phyloP scores from a whole-genome alignment of 2,329 filamentous ascomycete species.

The Trichoderma cornu-damae region DNA sequence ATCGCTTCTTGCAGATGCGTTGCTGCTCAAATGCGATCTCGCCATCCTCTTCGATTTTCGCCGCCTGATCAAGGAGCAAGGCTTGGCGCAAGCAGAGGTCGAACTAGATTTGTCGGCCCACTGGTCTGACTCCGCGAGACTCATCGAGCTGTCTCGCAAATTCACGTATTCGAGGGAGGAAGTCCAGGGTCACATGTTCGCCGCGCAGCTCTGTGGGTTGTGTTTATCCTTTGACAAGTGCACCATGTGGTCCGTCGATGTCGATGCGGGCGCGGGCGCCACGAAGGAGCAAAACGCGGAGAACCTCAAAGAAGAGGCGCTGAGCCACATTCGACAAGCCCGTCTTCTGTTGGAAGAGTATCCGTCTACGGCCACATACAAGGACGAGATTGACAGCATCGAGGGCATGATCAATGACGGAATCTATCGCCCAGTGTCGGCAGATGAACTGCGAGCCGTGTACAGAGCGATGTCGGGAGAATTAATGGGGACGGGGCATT shows the following conservation, averaged over 20 bases:
- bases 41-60: conserved; percentile 41
- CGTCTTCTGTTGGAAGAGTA: background rate
- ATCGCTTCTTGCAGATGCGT: conserved; percentile 38
- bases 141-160: conserved; percentile 37
- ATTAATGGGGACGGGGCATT: conserved; percentile 32
- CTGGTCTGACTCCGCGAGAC: conserved; percentile 35
- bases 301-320: conserved; percentile 15
- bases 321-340: background rate
- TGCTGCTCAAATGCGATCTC: conserved; percentile 47
- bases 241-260: background rate
- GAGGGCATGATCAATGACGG: conserved; percentile 25
- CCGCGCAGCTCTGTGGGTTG: conserved; percentile 44
- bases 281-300: conserved; percentile 17
- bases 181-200: conserved; percentile 47
- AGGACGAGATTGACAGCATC: conserved; percentile 1
- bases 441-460: conserved; percentile 40
- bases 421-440: conserved; percentile 38
- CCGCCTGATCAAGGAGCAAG: conserved; percentile 12
- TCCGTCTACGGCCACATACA: background rate
- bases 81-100: conserved; percentile 3
- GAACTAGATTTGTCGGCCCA: conserved; percentile 29
- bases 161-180: conserved; percentile 39
- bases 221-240: background rate
- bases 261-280: too few species aligned
- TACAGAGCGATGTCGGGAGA: conserved; percentile 45